Conservation (phyloP, 371 early-diverging fungal species). For the Mucor lusitanicus region DNA sequence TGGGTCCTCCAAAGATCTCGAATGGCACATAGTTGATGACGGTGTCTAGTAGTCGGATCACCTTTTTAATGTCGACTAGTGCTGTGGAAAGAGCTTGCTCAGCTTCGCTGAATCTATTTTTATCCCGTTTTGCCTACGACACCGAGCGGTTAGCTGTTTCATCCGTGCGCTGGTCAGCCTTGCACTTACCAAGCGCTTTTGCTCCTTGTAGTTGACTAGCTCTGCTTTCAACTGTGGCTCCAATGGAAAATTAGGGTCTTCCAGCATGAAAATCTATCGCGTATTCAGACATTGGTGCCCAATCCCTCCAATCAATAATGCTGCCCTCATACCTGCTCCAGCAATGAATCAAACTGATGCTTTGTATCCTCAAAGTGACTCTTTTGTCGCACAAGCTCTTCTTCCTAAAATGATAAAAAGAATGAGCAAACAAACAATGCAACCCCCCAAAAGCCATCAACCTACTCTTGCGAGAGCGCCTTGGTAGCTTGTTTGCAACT, state of each 20-base stretch:
- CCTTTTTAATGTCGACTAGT: conserved; percentile 22
- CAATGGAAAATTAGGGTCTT: conserved; percentile 24
- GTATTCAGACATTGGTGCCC: not conserved
- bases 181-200: conserved; percentile 24
- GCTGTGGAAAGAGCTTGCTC: conserved; percentile 32
- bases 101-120: conserved; percentile 28
- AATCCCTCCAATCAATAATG: not conserved
- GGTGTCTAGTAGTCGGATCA: conserved; percentile 25
- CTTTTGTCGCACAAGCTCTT: conserved; percentile 11
- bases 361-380: conserved; percentile 12
- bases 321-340: conserved; percentile 16
- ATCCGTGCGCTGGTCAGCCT: not conserved
- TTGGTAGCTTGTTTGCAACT: conserved; percentile 5
- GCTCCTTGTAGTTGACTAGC: conserved; percentile 31
- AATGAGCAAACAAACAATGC: not conserved
- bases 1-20: conserved; percentile 40
- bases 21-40: conserved; percentile 37
- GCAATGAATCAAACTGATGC: conserved; percentile 13
- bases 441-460: not conserved
- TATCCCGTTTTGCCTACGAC: conserved; percentile 39
- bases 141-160: not conserved
- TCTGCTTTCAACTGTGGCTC: conserved; percentile 35
- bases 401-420: conserved; percentile 10
- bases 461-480: not conserved
- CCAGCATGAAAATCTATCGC: conserved; percentile 30